Evolutionary conservation across 495 filamentous ascomycete genomes (phyloP).

Genomic region (Penicillium taxi): DNA sequence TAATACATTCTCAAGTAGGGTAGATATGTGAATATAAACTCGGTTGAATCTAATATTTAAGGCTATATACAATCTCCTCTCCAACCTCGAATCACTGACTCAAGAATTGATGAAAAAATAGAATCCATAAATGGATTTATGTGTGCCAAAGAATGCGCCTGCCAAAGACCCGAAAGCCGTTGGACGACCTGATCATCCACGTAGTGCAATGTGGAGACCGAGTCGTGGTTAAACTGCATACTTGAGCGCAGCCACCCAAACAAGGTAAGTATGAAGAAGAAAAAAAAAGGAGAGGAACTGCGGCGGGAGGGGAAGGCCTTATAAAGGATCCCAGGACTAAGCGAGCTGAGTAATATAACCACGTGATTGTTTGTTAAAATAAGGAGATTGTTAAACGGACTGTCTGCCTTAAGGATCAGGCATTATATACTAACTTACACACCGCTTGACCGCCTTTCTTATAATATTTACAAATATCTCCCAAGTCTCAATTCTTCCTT

Average conservation of each 20-base stretch:
- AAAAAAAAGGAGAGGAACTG: slow-evolving; percentile 34
- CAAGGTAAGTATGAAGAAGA: slow-evolving; percentile 72
- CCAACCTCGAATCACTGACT: slow-evolving; percentile 40
- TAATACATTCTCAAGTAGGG: too few species aligned
- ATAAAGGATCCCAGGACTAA: slow-evolving; percentile 29
- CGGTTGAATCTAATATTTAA: too few species aligned
- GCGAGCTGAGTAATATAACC: too few species aligned
- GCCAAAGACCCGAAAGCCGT: slow-evolving; percentile 56
- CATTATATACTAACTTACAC: too few species aligned
- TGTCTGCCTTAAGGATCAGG: too few species aligned
- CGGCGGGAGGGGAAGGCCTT: slow-evolving; percentile 11
- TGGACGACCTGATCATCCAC: slow-evolving; percentile 53
- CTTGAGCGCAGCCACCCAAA: slow-evolving; percentile 55
- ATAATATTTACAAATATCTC: too few species aligned
- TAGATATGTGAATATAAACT: too few species aligned
- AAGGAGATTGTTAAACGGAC: too few species aligned
- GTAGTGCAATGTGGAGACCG: slow-evolving; percentile 66
- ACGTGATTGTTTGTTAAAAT: too few species aligned
- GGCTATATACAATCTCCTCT: slow-evolving; percentile 45
- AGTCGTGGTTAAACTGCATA: slow-evolving; percentile 50
- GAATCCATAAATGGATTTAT: slow-evolving; percentile 27
- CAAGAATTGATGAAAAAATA: slow-evolving; percentile 48
- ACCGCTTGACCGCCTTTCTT: too few species aligned
- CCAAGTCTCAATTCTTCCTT: too few species aligned
- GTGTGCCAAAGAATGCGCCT: slow-evolving; percentile 63